Evolutionary conservation across 1,139 yeast genomes (phyloP).

Genomic region (Cylindricascospora bacillispora): DNA sequence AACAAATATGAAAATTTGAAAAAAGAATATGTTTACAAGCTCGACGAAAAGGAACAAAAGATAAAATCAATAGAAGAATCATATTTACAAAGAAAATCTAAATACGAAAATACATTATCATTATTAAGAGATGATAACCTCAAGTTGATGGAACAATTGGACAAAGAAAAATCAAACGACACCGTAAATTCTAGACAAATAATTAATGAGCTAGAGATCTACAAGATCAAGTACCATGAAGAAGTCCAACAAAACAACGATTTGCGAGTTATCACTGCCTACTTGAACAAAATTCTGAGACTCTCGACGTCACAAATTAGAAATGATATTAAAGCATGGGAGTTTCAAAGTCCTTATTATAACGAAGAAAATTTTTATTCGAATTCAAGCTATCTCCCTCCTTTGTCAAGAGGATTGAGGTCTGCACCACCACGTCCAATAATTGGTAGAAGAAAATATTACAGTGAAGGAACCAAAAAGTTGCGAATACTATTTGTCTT

Average conservation of each 20-base stretch:
- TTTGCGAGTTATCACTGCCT: constrained; percentile 21
- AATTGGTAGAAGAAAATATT: constrained; percentile 1
- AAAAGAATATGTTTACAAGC: not conserved
- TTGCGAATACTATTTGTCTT: constrained; percentile 9
- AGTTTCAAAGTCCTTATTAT: too few relatives aligned
- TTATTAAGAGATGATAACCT: constrained; percentile 2
- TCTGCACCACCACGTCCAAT: not conserved
- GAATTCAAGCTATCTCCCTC: too few relatives aligned
- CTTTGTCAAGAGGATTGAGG: too few relatives aligned
- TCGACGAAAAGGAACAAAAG: constrained; percentile 1
- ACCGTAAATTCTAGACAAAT: not conserved
- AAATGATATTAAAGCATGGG: too few relatives aligned
- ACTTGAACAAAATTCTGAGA: constrained; percentile 21
- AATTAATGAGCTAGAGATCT: constrained; percentile 14
- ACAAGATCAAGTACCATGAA: constrained; percentile 20
- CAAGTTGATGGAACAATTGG: constrained; percentile 8
- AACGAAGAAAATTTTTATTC: too few relatives aligned
- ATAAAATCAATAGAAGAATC: not conserved
- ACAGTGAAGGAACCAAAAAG: not conserved
- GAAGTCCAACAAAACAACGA: constrained; percentile 24
- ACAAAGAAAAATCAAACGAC: not conserved
- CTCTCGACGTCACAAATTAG: constrained; percentile 20
- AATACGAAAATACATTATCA: too few relatives aligned
- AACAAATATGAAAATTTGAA: not conserved
- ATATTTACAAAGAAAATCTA: too few relatives aligned